These are phyloP conservation scores for Phytophthora europaea DNA, from an alignment of 352 stramenopile species.

Conservation along the genomic window DNA sequence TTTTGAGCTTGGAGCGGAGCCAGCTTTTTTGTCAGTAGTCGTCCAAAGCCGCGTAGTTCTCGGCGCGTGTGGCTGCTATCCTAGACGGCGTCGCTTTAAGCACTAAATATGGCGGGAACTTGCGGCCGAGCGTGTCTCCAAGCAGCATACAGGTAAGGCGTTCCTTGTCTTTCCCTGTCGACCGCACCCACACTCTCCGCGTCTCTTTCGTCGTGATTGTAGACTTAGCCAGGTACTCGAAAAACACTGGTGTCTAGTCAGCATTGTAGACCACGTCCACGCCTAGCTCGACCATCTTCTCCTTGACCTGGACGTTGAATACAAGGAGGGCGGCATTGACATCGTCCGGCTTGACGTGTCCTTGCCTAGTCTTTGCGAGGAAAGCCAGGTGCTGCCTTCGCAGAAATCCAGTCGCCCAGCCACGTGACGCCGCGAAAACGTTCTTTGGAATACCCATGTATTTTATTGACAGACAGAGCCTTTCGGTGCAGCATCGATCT, in stretches of 20 bases:
- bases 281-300: background rate
- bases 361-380: background rate
- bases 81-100: background rate
- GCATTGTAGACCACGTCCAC: slow-evolving; percentile 22
- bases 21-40: background rate
- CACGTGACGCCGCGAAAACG: too few relatives aligned
- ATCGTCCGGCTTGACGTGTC: background rate
- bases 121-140: background rate
- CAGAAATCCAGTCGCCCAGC: too few relatives aligned
- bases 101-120: background rate
- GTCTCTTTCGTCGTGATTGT: slow-evolving; percentile 8
- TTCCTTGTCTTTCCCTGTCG: slow-evolving; percentile 15
- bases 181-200: slow-evolving; percentile 11
- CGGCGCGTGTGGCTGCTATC: background rate
- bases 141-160: slow-evolving; percentile 25
- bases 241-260: slow-evolving; percentile 29
- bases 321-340: background rate
- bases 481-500: too few relatives aligned
- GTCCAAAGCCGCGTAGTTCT: background rate
- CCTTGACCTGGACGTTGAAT: background rate
- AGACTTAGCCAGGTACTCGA: slow-evolving; percentile 21
- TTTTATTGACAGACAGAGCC: too few relatives aligned
- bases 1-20: background rate
- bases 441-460: too few relatives aligned
- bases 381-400: background rate